Evolutionary conservation across 1,139 yeast genomes (phyloP), one percentile per base, ranked within the genome.

Genomic region (Geotrichum reessii): DNA sequence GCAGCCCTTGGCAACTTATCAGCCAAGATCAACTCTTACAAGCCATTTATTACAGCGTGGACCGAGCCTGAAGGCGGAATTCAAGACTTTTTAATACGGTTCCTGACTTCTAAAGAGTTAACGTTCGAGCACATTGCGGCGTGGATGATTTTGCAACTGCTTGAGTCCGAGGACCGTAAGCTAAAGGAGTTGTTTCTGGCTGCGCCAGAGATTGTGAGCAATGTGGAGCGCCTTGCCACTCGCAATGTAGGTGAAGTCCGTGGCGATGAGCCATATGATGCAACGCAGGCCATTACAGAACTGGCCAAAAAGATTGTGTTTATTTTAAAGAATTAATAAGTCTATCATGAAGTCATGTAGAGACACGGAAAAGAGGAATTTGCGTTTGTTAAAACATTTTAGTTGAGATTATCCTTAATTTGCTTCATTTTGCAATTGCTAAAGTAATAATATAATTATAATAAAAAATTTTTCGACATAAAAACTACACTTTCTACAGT

Each of bases 121-220:
- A 93, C 98, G 0, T 95, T 95, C 74, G 98, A 93, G 74, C 99
- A 93, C 72, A 93, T 93, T 74, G 97, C 99, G 0, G 82, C 92
- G 62, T 93, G 99, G 99, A 92, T 97, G 56, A 87, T 92, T 65
- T 79, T 93, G 67, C 99, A 93, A 75, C 80, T 93, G 64, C 80
- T 95, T 63, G 99, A 93, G 74, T 85, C 95, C 59, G 90, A 87
- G 68, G 89, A 91, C 69, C 74, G 76, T 55, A 86, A 87, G 61
- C 82, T 93, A n/a, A 63, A 65, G 58, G 65, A 66, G 52, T 65
- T 73, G 61, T 65, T 76, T 60, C 58, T 64, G 61, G 67, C 68
- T 37, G 67, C 73, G 19, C 66, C 71, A 19, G 74, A 73, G 50
- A 72, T 75, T 52, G 62, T 70, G 48, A 65, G 66, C 40, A 67